Conservation (phyloP, 768 basidiomycete genomes). For the Boletus rubescentipes region DNA sequence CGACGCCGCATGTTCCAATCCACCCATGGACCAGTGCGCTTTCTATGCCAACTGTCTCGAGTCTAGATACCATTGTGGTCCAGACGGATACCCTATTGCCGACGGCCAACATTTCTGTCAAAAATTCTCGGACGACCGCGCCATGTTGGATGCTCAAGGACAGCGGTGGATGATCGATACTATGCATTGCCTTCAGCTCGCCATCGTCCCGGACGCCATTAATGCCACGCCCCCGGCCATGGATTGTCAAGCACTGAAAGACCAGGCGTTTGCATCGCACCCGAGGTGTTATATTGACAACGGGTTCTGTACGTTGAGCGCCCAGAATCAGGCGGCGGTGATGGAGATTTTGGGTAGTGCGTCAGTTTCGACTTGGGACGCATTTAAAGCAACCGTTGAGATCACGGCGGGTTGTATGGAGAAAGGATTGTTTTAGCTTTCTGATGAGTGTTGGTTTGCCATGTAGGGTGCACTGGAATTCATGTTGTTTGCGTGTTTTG, state of each 20-base stretch:
- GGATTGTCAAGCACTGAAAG: conserved; percentile 34
- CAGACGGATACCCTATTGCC: conserved; percentile 42
- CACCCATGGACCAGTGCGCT: conserved; percentile 39
- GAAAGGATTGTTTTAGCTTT: conserved; percentile 8
- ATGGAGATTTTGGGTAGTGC: conserved; percentile 30
- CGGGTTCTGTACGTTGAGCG: conserved; percentile 42
- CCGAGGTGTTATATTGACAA: conserved; percentile 40
- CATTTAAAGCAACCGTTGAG: conserved; percentile 11
- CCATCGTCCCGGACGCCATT: conserved; percentile 37
- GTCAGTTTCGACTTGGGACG: conserved; percentile 16
- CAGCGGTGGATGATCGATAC: conserved; percentile 45
- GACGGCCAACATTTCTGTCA: conserved; percentile 42
- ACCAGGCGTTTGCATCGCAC: conserved; percentile 43
- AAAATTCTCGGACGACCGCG: conserved; percentile 35
- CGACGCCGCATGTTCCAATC: conserved; percentile 23
- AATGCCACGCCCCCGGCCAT: conserved; percentile 12
- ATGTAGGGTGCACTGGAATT: too few species aligned
- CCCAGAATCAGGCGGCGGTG: conserved; percentile 37
- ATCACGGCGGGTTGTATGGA: conserved; percentile 10
- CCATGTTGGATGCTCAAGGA: conserved; percentile 33
- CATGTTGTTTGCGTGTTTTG: too few species aligned
- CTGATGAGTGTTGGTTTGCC: too few species aligned
- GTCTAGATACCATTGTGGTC: conserved; percentile 43
- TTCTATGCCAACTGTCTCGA: conserved; percentile 49
- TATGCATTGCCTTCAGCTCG: conserved; percentile 46